A percentile compares a stretch with the other conserved stretches of the same genome.
These are phyloP conservation scores for Cadophora luteo-olivacea DNA, from an alignment of 2,329 filamentous ascomycete species.

Conservation along the genomic window DNA sequence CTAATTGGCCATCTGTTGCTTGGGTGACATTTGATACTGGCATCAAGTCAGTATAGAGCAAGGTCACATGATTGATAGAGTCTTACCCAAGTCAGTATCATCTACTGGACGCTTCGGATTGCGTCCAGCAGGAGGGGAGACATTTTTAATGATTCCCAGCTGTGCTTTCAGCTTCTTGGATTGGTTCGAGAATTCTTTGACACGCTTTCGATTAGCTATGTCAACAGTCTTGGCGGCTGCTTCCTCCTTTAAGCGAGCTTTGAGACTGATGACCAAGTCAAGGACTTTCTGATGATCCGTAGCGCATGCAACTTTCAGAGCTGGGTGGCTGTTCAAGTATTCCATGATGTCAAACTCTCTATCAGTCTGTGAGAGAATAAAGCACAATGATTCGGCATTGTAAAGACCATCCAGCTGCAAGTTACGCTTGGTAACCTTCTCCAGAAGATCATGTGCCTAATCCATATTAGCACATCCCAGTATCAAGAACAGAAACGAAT, in stretches of 20 bases:
- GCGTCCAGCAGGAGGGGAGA: background rate
- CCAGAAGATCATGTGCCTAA: constrained; percentile 33
- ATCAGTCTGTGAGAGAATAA: constrained; percentile 33
- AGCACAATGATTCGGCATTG: constrained; percentile 29
- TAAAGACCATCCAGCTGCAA: constrained; percentile 35
- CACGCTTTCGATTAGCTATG: background rate
- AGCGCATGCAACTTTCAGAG: constrained; percentile 2
- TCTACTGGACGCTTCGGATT: background rate
- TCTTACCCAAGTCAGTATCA: background rate
- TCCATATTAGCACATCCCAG: background rate
- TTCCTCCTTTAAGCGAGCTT: background rate
- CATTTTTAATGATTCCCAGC: background rate
- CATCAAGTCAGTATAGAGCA: background rate
- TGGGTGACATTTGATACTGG: background rate
- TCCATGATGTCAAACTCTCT: constrained; percentile 14
- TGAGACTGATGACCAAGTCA: background rate
- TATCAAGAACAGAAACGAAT: background rate
- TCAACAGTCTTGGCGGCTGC: background rate
- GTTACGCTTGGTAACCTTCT: constrained; percentile 21
- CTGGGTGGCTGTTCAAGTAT: constrained; percentile 26
- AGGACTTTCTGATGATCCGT: background rate
- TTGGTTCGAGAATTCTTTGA: background rate
- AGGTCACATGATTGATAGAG: background rate
- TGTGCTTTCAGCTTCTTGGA: background rate
- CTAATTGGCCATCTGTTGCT: background rate